These are phyloP conservation scores for Coffea eugenioides DNA, from an alignment of 257 asterid genomes.

Conservation along the genomic window DNA sequence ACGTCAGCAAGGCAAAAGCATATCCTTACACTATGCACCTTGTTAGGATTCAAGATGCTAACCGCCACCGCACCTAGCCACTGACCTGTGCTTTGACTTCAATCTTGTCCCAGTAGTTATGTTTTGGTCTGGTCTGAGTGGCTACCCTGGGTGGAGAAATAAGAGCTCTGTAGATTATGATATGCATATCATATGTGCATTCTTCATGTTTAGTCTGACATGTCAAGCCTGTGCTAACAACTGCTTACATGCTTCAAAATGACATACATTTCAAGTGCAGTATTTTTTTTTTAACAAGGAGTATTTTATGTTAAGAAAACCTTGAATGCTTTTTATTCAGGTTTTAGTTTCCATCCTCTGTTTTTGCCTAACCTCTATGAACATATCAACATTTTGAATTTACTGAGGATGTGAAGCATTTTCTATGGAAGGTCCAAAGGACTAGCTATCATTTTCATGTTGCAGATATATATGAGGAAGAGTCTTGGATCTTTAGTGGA, in stretches of 20 bases:
- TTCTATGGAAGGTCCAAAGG: not conserved
- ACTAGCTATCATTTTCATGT: not conserved
- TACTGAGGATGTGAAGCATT: not conserved
- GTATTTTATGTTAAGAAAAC: not conserved
- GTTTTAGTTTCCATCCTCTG: not conserved
- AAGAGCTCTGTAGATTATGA: not conserved
- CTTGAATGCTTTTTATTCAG: too few species aligned
- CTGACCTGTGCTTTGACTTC: not conserved
- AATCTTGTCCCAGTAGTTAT: not conserved
- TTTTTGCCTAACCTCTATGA: not conserved
- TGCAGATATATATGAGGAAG: slow-evolving; percentile 71
- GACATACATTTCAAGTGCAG: not conserved
- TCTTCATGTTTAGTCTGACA: not conserved
- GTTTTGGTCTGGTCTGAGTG: not conserved
- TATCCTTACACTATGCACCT: not conserved
- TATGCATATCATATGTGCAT: too few species aligned
- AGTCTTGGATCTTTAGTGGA: slow-evolving; percentile 61
- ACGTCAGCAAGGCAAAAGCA: not conserved
- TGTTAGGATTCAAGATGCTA: not conserved
- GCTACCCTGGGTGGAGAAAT: not conserved
- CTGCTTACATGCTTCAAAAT: not conserved
- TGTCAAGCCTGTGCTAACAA: not conserved
- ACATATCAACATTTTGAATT: not conserved
- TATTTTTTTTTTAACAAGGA: too few species aligned
- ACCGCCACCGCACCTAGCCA: not conserved